These are phyloP conservation scores for Trichophyton simii DNA, from an alignment of 2,329 filamentous ascomycete genomes.

Conservation along the genomic window DNA sequence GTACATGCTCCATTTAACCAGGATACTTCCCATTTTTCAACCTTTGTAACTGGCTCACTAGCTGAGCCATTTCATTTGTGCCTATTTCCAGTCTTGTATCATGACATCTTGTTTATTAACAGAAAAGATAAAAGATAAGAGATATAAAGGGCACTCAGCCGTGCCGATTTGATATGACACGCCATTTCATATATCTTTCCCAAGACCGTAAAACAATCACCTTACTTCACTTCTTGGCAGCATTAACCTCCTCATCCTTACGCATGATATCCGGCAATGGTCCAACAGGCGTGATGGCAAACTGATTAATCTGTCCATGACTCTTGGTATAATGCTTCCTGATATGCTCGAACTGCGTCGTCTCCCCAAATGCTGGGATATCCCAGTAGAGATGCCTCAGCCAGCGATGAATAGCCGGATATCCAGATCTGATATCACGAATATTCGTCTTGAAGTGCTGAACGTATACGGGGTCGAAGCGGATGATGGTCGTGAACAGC, in stretches of 20 bases:
- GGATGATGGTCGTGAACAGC: slow-evolving; percentile 59
- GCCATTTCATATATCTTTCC: neutral
- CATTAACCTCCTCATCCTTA: slow-evolving; percentile 61
- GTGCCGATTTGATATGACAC: neutral
- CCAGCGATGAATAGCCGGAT: slow-evolving; percentile 71
- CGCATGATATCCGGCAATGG: slow-evolving; percentile 71
- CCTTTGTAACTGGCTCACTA: neutral
- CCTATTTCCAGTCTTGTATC: neutral
- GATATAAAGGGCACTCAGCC: neutral
- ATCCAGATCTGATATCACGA: slow-evolving; percentile 70
- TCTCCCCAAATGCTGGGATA: slow-evolving; percentile 60
- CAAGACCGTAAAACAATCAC: neutral
- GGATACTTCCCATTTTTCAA: neutral
- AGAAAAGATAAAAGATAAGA: neutral
- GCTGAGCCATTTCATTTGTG: neutral
- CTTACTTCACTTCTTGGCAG: slow-evolving; percentile 2
- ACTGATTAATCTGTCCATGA: slow-evolving; percentile 52
- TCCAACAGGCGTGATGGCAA: slow-evolving; percentile 69
- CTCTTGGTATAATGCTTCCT: slow-evolving; percentile 64
- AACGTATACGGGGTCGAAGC: slow-evolving; percentile 67
- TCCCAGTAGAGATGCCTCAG: slow-evolving; percentile 77
- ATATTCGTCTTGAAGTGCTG: slow-evolving; percentile 77
- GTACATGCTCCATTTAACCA: neutral
- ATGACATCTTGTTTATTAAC: neutral
- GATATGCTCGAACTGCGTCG: slow-evolving; percentile 90